Evolutionary conservation across 1,284 basidiomycete species (phyloP), one percentile per base, ranked within the genome.

Genomic region (Tilletia horrida): DNA sequence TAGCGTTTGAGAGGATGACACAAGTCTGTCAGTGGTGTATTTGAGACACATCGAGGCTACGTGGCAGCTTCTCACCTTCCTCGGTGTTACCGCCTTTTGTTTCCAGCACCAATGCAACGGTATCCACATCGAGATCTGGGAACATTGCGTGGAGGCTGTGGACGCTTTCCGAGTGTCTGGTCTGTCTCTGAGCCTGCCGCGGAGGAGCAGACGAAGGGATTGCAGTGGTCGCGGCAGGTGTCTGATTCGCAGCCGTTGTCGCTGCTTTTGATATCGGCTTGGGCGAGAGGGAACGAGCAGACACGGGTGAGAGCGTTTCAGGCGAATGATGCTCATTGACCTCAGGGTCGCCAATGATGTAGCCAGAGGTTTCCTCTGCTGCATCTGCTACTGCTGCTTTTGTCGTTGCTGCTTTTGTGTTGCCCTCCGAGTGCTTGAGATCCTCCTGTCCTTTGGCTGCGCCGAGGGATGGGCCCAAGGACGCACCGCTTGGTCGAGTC

Each of bases 71-170:
- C 69, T 66, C 65, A 70, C 69, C 67, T 14, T 69, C 63, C 65
- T 78, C 75, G 52, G 74, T 69, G 61, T 76, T 66, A 1, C 75
- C 75, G 35, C 70, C 73, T 11, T 68, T 66, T 4, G 74, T 70
- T n/a, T 72, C 71, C 7, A 78, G 65, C 16, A 78, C 74, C 29
- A 73, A 73, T 13, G 66, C 67, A 45, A 78, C 73, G 1, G 75
- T 76, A 3, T 78, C 76, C 25, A 66, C 57, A 66, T 78, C 76
- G 21, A 76, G 59, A 40, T 75, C 71, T 1, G 76, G 76, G 55
- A 78, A 78, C 75, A 78, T 78, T 59, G 44, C 48, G 47, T 72
- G 72, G 63, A 78, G 68, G 62, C 72, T 72, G 55, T 71, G 66
- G 9, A 73, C 71, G 13, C 70, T 70, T 50, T 69, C 67, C 21